A percentile compares a stretch with the other conserved stretches of the same genome.
These are phyloP conservation scores for Mycosphaerella sp. DNA, from an alignment of 2,329 filamentous ascomycete genomes.

Conservation along the genomic window DNA sequence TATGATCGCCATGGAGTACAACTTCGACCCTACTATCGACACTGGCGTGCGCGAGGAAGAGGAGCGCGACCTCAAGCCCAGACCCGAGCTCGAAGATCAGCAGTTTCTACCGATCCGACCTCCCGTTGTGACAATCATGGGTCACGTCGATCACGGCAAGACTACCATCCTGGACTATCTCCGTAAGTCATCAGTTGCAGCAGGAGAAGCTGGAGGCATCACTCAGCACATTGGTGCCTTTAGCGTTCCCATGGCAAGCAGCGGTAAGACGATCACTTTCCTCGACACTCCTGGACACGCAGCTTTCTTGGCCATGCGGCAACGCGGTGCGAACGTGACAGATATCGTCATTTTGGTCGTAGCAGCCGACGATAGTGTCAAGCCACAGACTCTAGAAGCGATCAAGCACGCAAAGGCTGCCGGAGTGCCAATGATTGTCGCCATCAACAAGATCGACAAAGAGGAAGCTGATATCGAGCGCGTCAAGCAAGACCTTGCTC, in stretches of 20 bases:
- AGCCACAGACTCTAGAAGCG: slow-evolving; percentile 92
- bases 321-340: slow-evolving; percentile 89
- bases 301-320: slow-evolving; percentile 91
- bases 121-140: slow-evolving; percentile 98
- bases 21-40: slow-evolving; percentile 67
- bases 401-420: slow-evolving; percentile 86
- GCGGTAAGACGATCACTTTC: slow-evolving; percentile 88
- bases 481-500: slow-evolving; percentile 81
- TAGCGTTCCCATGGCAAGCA: slow-evolving; percentile 68
- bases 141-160: slow-evolving; percentile 97
- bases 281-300: slow-evolving; percentile 94
- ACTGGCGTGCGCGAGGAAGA: slow-evolving; percentile 49
- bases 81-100: slow-evolving; percentile 62
- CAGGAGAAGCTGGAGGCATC: slow-evolving; percentile 90
- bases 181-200: slow-evolving; percentile 85
- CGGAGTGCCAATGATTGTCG: slow-evolving; percentile 91
- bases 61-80: slow-evolving; percentile 65
- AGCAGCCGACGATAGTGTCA: slow-evolving; percentile 94
- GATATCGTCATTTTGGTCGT: slow-evolving; percentile 96
- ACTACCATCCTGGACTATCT: slow-evolving; percentile 93
- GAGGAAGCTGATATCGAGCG: slow-evolving; percentile 70
- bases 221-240: slow-evolving; percentile 99
- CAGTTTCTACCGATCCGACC: slow-evolving; percentile 66
- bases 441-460: slow-evolving; percentile 96
- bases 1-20: slow-evolving; percentile 85